phyloP scores from a whole-genome alignment of 176 grass and related monocot genomes.

The Paspalum vaginatum region DNA sequence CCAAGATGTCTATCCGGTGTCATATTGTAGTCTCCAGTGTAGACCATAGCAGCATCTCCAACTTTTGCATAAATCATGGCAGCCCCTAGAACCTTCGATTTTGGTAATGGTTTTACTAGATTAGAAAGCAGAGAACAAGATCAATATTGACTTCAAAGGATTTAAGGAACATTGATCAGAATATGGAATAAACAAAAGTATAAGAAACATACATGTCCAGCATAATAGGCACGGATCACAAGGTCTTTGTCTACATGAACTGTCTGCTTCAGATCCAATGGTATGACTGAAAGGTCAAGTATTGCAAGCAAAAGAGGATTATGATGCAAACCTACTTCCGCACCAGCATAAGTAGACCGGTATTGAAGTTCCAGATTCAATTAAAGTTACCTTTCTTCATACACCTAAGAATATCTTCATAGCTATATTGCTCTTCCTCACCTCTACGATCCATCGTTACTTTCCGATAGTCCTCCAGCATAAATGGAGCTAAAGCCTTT shows the following conservation, averaged over 20 bases:
- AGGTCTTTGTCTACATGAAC: conserved; percentile 94
- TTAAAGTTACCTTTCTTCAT: conserved; percentile 80
- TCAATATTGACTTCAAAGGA: conserved; percentile 21
- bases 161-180: not conserved
- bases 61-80: conserved; percentile 96
- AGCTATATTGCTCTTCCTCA: conserved; percentile 77
- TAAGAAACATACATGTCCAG: conserved; percentile 78
- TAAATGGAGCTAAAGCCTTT: conserved; percentile 93
- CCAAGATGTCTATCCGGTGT: conserved; percentile 98
- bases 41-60: conserved; percentile 74
- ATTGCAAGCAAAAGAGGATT: conserved; percentile 26
- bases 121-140: conserved; percentile 29
- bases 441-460: conserved; percentile 80
- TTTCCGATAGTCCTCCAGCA: conserved; percentile 95
- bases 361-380: conserved; percentile 21
- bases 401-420: conserved; percentile 68
- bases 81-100: conserved; percentile 82
- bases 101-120: conserved; percentile 30
- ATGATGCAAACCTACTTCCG: conserved; percentile 7
- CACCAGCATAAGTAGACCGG: conserved; percentile 10
- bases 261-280: conserved; percentile 88
- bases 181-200: conserved; percentile 3
- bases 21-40: conserved; percentile 99
- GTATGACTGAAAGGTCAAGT: conserved; percentile 65
- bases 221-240: conserved; percentile 90